These are phyloP conservation scores for Diaporthe ampelina DNA, from an alignment of 2,329 filamentous ascomycete genomes.

Conservation along the genomic window DNA sequence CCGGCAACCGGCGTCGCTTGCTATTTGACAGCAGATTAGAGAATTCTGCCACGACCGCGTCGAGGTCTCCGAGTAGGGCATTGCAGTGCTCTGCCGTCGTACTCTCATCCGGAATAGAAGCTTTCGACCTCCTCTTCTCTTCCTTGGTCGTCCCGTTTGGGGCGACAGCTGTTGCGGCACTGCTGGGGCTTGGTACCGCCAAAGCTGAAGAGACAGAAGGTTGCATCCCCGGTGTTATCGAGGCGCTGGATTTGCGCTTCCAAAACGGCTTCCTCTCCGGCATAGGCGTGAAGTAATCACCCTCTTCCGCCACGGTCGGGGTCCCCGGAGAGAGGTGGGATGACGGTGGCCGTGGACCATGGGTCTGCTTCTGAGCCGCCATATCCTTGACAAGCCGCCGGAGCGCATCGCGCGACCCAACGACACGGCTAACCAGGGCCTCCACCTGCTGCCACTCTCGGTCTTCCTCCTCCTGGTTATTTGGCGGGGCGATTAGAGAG, in stretches of 20 bases:
- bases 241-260: conserved; percentile 84
- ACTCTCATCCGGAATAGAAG: conserved; percentile 66
- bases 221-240: conserved; percentile 58
- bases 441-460: conserved; percentile 91
- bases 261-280: conserved; percentile 84
- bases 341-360: conserved; percentile 52
- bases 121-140: conserved; percentile 54
- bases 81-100: conserved; percentile 86
- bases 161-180: conserved; percentile 47
- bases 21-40: conserved; percentile 81
- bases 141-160: conserved; percentile 43
- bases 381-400: conserved; percentile 89
- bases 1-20: conserved; percentile 78
- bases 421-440: conserved; percentile 85
- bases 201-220: conserved; percentile 55
- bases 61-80: conserved; percentile 86
- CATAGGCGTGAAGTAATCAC: conserved; percentile 65
- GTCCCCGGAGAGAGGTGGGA: conserved; percentile 58
- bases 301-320: conserved; percentile 61
- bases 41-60: conserved; percentile 87
- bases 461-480: conserved; percentile 71
- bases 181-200: conserved; percentile 58
- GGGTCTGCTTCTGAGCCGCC: conserved; percentile 70
- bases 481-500: conserved; percentile 48
- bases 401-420: conserved; percentile 89